These are phyloP conservation scores for Verruconis gallopava DNA, from an alignment of 2,329 filamentous ascomycete species.

Conservation along the genomic window DNA sequence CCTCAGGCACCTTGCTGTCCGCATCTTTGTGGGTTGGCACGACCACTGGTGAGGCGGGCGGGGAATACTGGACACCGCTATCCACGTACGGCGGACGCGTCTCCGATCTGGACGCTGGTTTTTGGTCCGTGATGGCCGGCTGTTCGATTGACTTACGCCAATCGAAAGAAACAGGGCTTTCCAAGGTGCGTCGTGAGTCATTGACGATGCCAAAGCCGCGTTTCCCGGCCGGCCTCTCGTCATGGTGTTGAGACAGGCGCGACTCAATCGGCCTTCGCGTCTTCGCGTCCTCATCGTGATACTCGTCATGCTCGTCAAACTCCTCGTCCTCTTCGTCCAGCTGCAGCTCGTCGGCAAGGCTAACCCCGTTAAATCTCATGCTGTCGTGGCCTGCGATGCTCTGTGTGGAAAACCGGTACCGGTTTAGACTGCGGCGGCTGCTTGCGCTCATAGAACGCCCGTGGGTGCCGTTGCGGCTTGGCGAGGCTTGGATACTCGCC, in stretches of 20 bases:
- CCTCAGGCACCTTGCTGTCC: conserved; percentile 6
- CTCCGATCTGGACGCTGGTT: background rate
- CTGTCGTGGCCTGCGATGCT: conserved; percentile 42
- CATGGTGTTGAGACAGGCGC: conserved; percentile 27
- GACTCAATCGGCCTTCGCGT: conserved; percentile 27
- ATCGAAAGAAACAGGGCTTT: conserved; percentile 17
- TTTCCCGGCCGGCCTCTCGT: conserved; percentile 34
- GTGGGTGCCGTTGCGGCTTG: conserved; percentile 35
- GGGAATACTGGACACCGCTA: conserved; percentile 70
- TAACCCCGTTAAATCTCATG: conserved; percentile 52
- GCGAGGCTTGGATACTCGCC: conserved; percentile 46
- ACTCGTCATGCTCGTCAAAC: conserved; percentile 42
- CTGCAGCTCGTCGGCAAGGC: conserved; percentile 80
- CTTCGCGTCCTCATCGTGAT: conserved; percentile 48
- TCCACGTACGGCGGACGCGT: conserved; percentile 48
- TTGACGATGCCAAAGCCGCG: conserved; percentile 29
- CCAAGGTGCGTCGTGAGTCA: conserved; percentile 16
- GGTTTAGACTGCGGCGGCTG: conserved; percentile 36
- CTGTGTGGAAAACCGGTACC: conserved; percentile 58
- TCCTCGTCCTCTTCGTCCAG: conserved; percentile 65
- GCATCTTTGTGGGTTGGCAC: conserved; percentile 12
- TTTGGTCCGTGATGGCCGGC: background rate
- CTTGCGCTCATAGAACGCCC: conserved; percentile 43
- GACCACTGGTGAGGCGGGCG: conserved; percentile 58
- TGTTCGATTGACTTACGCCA: conserved; percentile 13